These are phyloP conservation scores for Picochlorum sp. DNA, from an alignment of 139 green algal species.

Conservation along the genomic window DNA sequence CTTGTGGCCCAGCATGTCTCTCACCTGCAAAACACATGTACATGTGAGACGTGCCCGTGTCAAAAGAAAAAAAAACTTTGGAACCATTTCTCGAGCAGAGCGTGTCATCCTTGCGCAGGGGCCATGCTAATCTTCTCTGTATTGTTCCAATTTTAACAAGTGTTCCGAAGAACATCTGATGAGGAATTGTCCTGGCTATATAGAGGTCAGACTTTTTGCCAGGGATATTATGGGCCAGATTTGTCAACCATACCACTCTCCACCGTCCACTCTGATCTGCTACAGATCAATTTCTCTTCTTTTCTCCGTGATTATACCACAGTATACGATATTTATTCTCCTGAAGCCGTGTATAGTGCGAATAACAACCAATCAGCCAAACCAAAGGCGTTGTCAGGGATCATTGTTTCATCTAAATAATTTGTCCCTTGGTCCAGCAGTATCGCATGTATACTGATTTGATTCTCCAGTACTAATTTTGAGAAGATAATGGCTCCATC, in stretches of 20 bases:
- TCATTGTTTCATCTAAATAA: no score
- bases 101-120: conserved; percentile 76
- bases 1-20: conserved; percentile 54
- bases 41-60: conserved; percentile 1
- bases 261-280: neutral
- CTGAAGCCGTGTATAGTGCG: no score
- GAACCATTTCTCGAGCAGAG: conserved; percentile 59
- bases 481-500: neutral
- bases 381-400: no score
- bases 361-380: no score
- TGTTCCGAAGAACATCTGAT: conserved; percentile 13
- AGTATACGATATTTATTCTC: no score
- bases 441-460: no score
- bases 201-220: neutral
- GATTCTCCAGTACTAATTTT: no score
- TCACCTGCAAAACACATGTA: conserved; percentile 41
- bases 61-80: conserved; percentile 34
- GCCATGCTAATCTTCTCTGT: conserved; percentile 79
- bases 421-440: no score
- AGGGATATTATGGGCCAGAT: neutral
- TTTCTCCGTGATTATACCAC: no score
- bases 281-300: no score
- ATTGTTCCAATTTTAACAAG: conserved; percentile 59
- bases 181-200: neutral
- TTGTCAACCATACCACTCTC: neutral